Evolutionary conservation across 257 asterid genomes (phyloP), one percentile per base, ranked within the genome.

Genomic region (Cinchona pubescens): DNA sequence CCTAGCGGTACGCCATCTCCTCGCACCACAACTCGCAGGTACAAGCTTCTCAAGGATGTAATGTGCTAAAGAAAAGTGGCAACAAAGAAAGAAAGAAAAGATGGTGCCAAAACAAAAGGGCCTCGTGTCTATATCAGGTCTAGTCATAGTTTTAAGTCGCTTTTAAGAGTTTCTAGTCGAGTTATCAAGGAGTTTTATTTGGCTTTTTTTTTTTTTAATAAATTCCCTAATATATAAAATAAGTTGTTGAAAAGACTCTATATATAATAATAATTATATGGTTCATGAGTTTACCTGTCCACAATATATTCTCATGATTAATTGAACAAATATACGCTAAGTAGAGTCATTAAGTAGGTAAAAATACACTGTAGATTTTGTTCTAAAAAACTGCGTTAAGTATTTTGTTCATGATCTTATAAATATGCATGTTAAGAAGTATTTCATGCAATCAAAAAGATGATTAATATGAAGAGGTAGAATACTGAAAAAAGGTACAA

Each of bases 11-110:
- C 84, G 38, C 84, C 95, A 21, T 91, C 97, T 12, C 98, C 96
- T 0, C 89, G 93, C 48, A 75, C 94, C 75, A 25, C 92, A 64
- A 82, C 96, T n/a, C 90, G 97, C 60, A 85, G 97, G 90, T 93
- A 93, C 87, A 93, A 93, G 95, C 96, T 93, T 85, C 97, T 93
- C 85, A 93, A 93, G 88, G 98, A 93, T 82, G 98, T 93, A 14
- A 92, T 94, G 97, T 92, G 98, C 80, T 78, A 72, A n/a, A n/a
- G n/a, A n/a, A n/a, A n/a, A 78, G 43, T 49, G 19, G 25, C 2
- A 27, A 63, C 32, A 9, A 49, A 23, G 63, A 32, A 5, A 61
- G 3, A 38, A 14, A 29, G 10, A 45, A 67, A n/a, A 55, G 45
- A 29, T 55, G 15, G 60, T 67, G 46, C 55, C 72, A 13, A 23